Conservation (phyloP, 2,329 filamentous ascomycete species). For the Sphaerulina vaccinii region DNA sequence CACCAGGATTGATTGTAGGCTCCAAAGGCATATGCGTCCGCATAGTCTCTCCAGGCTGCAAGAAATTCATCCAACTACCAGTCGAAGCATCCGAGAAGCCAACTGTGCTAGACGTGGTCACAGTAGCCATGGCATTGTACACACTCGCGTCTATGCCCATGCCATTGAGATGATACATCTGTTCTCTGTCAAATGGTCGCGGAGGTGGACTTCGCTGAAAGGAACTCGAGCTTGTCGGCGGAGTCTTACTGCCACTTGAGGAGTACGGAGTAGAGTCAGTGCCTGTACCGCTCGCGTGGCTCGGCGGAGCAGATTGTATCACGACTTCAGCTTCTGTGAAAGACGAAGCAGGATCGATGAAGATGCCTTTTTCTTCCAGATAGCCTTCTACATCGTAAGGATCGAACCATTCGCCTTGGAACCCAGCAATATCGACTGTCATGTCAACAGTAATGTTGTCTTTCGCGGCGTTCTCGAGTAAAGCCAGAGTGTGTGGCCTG, state of each 20-base stretch:
- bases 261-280: constrained; percentile 1
- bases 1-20: background rate
- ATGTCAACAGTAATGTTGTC: constrained; percentile 33
- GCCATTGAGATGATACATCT: constrained; percentile 9
- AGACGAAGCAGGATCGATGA: constrained; percentile 60
- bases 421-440: constrained; percentile 58
- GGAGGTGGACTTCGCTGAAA: background rate
- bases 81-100: constrained; percentile 27
- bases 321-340: constrained; percentile 57
- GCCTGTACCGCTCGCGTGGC: background rate
- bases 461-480: constrained; percentile 29
- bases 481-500: constrained; percentile 31
- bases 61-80: constrained; percentile 33
- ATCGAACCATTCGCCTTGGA: constrained; percentile 75
- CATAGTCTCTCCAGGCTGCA: constrained; percentile 22
- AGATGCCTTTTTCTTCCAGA: constrained; percentile 61
- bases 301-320: constrained; percentile 1
- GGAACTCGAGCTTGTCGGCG: background rate
- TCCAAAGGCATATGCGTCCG: constrained; percentile 3
- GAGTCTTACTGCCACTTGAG: background rate
- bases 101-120: constrained; percentile 19
- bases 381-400: constrained; percentile 74
- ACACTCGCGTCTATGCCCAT: constrained; percentile 4
- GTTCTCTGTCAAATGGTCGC: constrained; percentile 13
- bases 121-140: constrained; percentile 11